Conservation (phyloP, 2,329 filamentous ascomycete species). For the Diaporthe aspalathi region DNA sequence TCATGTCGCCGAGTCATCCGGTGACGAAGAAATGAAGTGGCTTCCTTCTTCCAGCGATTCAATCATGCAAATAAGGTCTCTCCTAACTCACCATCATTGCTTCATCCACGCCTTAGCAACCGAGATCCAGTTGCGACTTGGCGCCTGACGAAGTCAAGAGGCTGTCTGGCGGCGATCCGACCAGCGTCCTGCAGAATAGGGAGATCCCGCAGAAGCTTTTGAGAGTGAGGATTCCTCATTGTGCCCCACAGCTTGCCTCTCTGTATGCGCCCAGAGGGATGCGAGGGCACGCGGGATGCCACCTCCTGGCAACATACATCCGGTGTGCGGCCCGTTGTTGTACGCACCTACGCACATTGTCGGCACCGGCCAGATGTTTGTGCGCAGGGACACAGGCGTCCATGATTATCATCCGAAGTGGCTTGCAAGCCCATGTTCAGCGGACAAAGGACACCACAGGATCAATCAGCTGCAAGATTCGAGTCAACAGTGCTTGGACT, state of each 20-base stretch:
- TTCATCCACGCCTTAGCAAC: neutral
- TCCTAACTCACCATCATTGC: neutral
- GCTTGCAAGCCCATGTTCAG: neutral
- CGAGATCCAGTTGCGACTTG: too few relatives aligned
- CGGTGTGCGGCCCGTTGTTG: neutral
- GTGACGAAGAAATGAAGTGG: neutral
- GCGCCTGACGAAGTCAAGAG: too few relatives aligned
- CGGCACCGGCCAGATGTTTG: neutral
- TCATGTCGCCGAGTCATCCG: conserved; percentile 7
- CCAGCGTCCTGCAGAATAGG: too few relatives aligned
- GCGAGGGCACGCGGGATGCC: neutral
- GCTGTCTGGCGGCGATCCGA: too few relatives aligned
- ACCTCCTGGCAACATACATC: neutral
- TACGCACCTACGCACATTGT: neutral
- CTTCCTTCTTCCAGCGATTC: neutral
- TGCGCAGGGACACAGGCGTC: neutral
- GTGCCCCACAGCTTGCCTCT: neutral
- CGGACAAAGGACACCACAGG: neutral
- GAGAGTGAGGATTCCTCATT: neutral
- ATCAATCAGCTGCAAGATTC: neutral
- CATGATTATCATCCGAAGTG: neutral
- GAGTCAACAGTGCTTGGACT: conserved; percentile 14
- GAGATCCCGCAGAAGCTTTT: too few relatives aligned
- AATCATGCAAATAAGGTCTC: neutral
- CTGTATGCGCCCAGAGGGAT: neutral